These are phyloP conservation scores for Xylaria sp. DNA, from an alignment of 2,329 filamentous ascomycete genomes.

Conservation along the genomic window DNA sequence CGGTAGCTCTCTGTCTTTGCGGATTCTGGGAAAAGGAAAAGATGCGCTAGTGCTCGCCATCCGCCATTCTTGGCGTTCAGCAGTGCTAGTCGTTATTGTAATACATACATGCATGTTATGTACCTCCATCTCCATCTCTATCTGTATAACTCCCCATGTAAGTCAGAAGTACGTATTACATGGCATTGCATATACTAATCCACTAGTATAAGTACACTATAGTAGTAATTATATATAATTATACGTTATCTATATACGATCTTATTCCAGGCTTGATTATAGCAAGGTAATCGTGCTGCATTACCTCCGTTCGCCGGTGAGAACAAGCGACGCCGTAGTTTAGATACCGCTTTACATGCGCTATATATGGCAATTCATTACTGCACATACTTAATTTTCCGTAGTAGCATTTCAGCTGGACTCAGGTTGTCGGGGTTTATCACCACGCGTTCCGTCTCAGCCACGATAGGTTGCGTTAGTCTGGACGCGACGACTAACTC, in stretches of 20 bases:
- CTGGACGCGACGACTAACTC: conserved; percentile 19
- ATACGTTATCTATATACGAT: background rate
- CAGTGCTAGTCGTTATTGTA: conserved; percentile 8
- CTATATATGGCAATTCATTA: conserved; percentile 14
- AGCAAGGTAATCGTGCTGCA: conserved; percentile 5
- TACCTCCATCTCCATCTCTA: background rate
- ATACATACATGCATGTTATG: background rate
- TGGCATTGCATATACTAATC: background rate
- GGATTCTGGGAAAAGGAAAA: conserved; percentile 7
- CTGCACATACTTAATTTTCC: conserved; percentile 33
- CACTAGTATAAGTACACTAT: background rate
- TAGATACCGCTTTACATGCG: conserved; percentile 8
- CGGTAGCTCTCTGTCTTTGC: background rate
- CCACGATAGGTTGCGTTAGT: conserved; percentile 26
- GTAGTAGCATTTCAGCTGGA: conserved; percentile 38
- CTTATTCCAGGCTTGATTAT: conserved; percentile 6
- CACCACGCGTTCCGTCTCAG: conserved; percentile 32
- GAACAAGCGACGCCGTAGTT: background rate
- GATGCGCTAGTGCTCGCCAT: conserved; percentile 6
- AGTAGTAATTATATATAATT: background rate
- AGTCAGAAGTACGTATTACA: background rate
- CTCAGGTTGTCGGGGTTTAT: conserved; percentile 27
- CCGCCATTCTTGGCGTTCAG: background rate
- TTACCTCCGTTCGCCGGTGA: conserved; percentile 6
- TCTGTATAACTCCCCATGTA: background rate